Conservation (phyloP, 2,329 filamentous ascomycete species). For the Verticillium tricorpus region DNA sequence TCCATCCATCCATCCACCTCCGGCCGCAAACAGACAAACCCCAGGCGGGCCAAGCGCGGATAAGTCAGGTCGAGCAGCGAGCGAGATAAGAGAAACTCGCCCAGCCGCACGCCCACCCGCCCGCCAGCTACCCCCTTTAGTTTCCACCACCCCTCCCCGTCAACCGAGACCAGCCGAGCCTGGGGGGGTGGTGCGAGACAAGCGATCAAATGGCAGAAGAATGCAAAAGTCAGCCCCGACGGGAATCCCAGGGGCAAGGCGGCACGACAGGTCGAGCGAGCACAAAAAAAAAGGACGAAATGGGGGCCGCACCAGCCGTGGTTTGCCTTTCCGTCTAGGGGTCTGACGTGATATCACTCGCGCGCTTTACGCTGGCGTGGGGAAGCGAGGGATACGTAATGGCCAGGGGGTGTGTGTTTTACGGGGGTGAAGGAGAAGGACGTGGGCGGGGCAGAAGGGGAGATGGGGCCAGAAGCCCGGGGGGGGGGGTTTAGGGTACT, state of each 20-base stretch:
- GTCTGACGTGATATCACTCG: background rate
- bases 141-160: background rate
- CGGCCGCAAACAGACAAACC: background rate
- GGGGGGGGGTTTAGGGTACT: too few species aligned
- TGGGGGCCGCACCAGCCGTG: background rate
- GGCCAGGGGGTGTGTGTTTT: background rate
- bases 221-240: too few species aligned
- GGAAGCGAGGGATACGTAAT: background rate
- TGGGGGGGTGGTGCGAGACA: too few species aligned
- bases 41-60: background rate
- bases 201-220: too few species aligned
- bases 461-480: background rate
- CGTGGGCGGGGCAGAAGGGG: too few species aligned
- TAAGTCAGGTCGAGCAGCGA: background rate
- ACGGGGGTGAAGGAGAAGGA: background rate
- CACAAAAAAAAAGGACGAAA: too few species aligned
- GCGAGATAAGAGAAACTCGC: background rate
- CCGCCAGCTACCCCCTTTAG: background rate
- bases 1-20: background rate
- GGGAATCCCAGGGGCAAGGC: too few species aligned
- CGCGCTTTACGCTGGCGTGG: background rate
- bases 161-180: too few species aligned
- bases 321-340: background rate
- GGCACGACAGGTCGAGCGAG: too few species aligned
- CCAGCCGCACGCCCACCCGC: background rate